Base-by-base conservation (phyloP, 306 rosid species). In the Cucumis melo region DNA sequence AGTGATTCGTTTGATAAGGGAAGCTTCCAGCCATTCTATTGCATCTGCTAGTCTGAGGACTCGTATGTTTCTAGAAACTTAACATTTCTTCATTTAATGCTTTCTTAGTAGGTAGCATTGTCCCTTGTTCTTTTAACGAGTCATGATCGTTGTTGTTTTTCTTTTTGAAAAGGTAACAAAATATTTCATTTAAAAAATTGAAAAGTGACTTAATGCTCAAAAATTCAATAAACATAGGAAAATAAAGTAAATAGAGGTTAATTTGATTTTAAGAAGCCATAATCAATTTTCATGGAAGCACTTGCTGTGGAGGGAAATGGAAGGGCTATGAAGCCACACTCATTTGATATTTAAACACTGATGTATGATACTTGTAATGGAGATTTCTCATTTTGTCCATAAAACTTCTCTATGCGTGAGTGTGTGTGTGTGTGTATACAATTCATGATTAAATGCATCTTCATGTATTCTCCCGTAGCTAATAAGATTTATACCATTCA, bases 11-110 rank as follows among this genome's bases (percentile, higher is more conserved):
- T 81, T 87, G 73, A 76, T 91, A 73, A 89, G 91, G 57, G 90
- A 82, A 82, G 87, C 98, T 71, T 86, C 96, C 4, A 94, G 97
- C 85, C 89, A 90, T 82, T 84, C 91, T 13, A 55, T 44, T 12
- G 96, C 96, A 70, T 81, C 87, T 39, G 84, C 89, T 80, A 84
- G 87, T 83, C 87, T 94, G 74, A 84, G 86, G 71, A 78, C 81
- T 79, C 92, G 99, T 94, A 81, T 87, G 83, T 70, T 71, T 9
- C 59, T 71, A 14, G 57, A 68, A 68, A 6, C 82, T 65, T 78
- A 24, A 63, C 23, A 77, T 54, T 55, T 81, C 41, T 83, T 64
- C 48, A 23, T 61, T 53, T 65, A 72, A 20, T 60, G 36, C 39
- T 64, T 74, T 23, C 6, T 42, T 27, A 20, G 36, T 21, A 61